phyloP scores from a whole-genome alignment of 768 basidiomycete species.

The Boletus coccyginus region DNA sequence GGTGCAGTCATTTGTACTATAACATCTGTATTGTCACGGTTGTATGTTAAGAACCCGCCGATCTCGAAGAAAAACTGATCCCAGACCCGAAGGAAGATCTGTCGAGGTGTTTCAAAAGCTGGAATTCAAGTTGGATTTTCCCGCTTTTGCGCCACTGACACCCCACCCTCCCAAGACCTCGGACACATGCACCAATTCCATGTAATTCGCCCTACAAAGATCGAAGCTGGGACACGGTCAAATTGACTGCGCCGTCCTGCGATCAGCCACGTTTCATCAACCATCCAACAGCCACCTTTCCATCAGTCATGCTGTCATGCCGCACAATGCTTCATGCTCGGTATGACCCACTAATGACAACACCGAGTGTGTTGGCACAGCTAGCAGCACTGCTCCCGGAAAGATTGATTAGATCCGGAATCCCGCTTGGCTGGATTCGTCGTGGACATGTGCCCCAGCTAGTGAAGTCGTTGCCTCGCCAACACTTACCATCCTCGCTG shows the following conservation, averaged over 20 bases:
- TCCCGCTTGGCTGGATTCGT: not conserved
- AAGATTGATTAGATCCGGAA: not conserved
- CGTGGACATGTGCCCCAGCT: not conserved
- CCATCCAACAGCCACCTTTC: not conserved
- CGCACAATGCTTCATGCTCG: not conserved
- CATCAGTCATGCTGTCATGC: too few species aligned
- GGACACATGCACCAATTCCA: not conserved
- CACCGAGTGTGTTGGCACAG: not conserved
- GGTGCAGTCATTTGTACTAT: slow-evolving; percentile 23
- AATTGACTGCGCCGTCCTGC: not conserved
- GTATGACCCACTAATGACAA: not conserved
- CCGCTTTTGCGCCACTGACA: not conserved
- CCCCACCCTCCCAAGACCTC: not conserved
- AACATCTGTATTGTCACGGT: slow-evolving; percentile 14
- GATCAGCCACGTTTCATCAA: not conserved
- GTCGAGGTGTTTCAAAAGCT: not conserved
- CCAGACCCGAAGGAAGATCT: not conserved
- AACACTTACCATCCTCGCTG: too few species aligned
- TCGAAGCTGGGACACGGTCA: not conserved
- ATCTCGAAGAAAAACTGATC: slow-evolving; percentile 2
- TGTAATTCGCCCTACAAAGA: not conserved
- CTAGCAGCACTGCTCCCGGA: not conserved
- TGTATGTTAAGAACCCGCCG: slow-evolving; percentile 18
- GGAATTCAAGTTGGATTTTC: not conserved
- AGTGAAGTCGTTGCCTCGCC: too few species aligned